Percentiles rank a stretch among this genome's conserved stretches.
Evolutionary conservation across 371 early-diverging fungal genomes (phyloP).

Genomic region (Rhizopus delemar): DNA sequence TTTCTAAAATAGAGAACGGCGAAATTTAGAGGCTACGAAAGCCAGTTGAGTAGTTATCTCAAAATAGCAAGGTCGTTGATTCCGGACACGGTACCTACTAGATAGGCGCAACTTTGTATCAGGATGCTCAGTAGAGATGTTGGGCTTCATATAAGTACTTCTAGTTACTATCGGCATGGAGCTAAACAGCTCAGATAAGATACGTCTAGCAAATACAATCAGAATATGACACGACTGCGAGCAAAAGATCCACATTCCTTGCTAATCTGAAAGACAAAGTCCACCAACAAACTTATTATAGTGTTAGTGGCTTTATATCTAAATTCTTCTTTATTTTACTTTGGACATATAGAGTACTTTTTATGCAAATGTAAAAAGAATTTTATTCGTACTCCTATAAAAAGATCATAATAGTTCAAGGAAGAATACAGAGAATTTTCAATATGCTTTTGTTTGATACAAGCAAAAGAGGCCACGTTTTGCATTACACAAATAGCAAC

Average conservation of each 20-base stretch:
- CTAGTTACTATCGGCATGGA: slow-evolving; percentile 8
- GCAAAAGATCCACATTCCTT: slow-evolving; percentile 8
- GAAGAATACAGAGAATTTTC: slow-evolving; percentile 5
- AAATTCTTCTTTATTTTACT: slow-evolving; percentile 7
- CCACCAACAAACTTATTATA: slow-evolving; percentile 5
- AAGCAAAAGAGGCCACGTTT: slow-evolving; percentile 5
- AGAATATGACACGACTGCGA: slow-evolving; percentile 8
- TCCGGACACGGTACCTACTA: slow-evolving; percentile 10
- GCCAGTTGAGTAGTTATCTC: slow-evolving; percentile 9
- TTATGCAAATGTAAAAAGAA: slow-evolving; percentile 4
- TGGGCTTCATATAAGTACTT: slow-evolving; percentile 8
- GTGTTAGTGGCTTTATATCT: slow-evolving; percentile 5
- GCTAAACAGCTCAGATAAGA: slow-evolving; percentile 9
- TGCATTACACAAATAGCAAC: too few species aligned
- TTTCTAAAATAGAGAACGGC: slow-evolving; percentile 9
- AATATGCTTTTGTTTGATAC: slow-evolving; percentile 3
- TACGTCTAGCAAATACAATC: slow-evolving; percentile 7
- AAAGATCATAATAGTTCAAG: slow-evolving; percentile 7
- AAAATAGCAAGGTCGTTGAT: slow-evolving; percentile 9
- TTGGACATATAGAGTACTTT: slow-evolving; percentile 7
- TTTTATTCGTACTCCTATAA: slow-evolving; percentile 4
- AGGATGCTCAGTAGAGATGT: slow-evolving; percentile 5
- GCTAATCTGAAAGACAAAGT: slow-evolving; percentile 9
- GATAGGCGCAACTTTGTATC: slow-evolving; percentile 7
- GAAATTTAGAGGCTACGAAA: slow-evolving; percentile 5